Base-by-base conservation (phyloP, 1,284 basidiomycete genomes). In the Polyporus tsugae region DNA sequence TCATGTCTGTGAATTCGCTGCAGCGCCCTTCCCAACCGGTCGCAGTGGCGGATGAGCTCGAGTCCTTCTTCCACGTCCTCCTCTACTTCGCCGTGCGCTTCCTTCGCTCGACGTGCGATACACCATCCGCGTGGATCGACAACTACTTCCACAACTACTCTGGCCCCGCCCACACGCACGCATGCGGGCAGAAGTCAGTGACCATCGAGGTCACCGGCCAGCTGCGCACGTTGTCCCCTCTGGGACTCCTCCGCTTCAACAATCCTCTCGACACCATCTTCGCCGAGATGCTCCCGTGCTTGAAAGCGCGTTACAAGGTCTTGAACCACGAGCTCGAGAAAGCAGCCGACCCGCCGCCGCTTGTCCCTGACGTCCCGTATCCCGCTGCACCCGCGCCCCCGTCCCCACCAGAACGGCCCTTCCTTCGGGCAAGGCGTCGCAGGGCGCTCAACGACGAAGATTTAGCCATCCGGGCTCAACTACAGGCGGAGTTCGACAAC, bases 41-140 rank as follows among this genome's bases (percentile, higher is more conserved):
- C 29, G 11, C 17, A 0, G 38, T 63, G 10, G 38, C 65, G 6
- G 71, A 72, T 42, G 71, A 72, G 41, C 63, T 72, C 1, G 71
- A 72, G 36, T 64, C 65, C 0, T 68, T 72, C 62, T 41, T 70
- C 44, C 63, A 67, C 49, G 65, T 69, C n/a, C 46, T 72, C 19
- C 19, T 72, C 29, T 70, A 65, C 44, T 22, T 29, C 46, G 61
- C 59, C 17, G 10, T 70, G 1, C 63, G 63, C 19, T 60, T 52
- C 15, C 59, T 72, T 11, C 17, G 15, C 5, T 65, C 64, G 41
- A 70, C 58, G 44, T 55, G 38, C 64, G 11, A n/a, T 2, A 25
- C n/a, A n/a, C n/a, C n/a, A 41, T 25, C 39, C 62, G 42, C 35
- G 0, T 67, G 63, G 33, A 49, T 72, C n/a, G 7, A 61, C 25